Percentiles rank a stretch among this genome's conserved stretches.
Evolutionary conservation across 306 rosid genomes (phyloP).

Genomic region (Senna tora): DNA sequence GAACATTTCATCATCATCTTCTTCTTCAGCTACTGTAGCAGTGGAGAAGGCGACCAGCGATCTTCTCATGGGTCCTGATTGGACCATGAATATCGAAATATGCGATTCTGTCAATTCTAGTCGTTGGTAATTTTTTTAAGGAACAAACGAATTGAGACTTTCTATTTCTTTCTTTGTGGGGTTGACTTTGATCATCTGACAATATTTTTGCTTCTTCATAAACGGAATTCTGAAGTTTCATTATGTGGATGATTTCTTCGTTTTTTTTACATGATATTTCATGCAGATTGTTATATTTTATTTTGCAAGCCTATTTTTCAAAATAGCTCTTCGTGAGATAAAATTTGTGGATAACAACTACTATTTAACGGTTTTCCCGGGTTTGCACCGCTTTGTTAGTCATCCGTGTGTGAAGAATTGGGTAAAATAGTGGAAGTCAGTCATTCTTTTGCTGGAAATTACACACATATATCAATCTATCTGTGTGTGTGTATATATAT

Average conservation of each 20-base stretch:
- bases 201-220: neutral
- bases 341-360: constrained; percentile 26
- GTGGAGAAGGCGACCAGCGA: constrained; percentile 99
- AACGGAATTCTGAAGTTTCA: constrained; percentile 2
- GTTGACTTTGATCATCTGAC: constrained; percentile 41
- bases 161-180: constrained; percentile 5
- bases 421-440: constrained; percentile 1
- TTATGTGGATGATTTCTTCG: constrained; percentile 11
- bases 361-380: neutral
- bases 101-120: constrained; percentile 94
- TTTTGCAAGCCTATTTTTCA: neutral
- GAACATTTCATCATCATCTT: constrained; percentile 51
- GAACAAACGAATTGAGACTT: constrained; percentile 20
- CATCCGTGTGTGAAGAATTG: constrained; percentile 14
- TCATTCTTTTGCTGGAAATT: constrained; percentile 3
- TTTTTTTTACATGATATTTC: constrained; percentile 30
- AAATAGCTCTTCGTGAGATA: constrained; percentile 15
- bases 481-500: no score
- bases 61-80: constrained; percentile 96
- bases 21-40: constrained; percentile 90
- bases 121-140: constrained; percentile 66
- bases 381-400: neutral
- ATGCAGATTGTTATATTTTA: constrained; percentile 30
- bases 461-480: neutral
- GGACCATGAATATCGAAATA: constrained; percentile 99